Conservation (phyloP, 306 rosid genomes). For the Gleditsia sinensis region DNA sequence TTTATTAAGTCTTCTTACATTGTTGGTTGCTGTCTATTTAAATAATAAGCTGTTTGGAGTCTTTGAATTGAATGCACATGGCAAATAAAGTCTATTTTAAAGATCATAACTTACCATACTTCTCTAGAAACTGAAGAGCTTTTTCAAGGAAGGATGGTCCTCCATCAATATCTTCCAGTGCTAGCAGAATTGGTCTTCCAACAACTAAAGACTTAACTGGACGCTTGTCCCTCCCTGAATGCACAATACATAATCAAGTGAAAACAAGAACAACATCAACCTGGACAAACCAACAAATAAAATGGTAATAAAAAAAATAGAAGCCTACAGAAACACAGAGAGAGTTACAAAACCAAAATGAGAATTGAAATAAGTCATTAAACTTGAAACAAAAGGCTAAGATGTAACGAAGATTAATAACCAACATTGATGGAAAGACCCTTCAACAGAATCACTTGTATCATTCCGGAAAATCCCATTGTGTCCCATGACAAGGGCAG, state of each 20-base stretch:
- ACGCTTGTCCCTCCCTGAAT: slow-evolving; percentile 90
- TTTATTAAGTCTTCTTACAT: too few relatives aligned
- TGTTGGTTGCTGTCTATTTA: too few relatives aligned
- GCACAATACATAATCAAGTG: slow-evolving; percentile 20
- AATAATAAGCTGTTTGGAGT: too few relatives aligned
- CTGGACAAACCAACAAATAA: slow-evolving; percentile 14
- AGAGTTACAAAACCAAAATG: background rate
- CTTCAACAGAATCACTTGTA: slow-evolving; percentile 79
- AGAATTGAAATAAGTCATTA: slow-evolving; percentile 23
- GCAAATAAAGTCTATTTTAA: background rate
- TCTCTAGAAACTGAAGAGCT: slow-evolving; percentile 91
- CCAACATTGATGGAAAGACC: slow-evolving; percentile 93
- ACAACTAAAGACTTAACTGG: slow-evolving; percentile 95
- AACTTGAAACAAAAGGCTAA: slow-evolving; percentile 30
- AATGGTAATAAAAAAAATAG: background rate
- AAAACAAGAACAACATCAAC: slow-evolving; percentile 1
- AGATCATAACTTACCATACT: slow-evolving; percentile 66
- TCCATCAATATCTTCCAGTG: slow-evolving; percentile 98
- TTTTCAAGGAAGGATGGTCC: slow-evolving; percentile 99
- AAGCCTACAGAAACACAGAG: slow-evolving; percentile 12
- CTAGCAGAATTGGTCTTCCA: slow-evolving; percentile 97
- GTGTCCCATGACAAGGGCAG: slow-evolving; percentile 98
- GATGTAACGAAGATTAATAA: slow-evolving; percentile 30
- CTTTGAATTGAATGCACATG: too few relatives aligned
- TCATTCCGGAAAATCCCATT: slow-evolving; percentile 92